Conservation (phyloP, 78 protist genomes). For the Dictyostelium capitatum region DNA sequence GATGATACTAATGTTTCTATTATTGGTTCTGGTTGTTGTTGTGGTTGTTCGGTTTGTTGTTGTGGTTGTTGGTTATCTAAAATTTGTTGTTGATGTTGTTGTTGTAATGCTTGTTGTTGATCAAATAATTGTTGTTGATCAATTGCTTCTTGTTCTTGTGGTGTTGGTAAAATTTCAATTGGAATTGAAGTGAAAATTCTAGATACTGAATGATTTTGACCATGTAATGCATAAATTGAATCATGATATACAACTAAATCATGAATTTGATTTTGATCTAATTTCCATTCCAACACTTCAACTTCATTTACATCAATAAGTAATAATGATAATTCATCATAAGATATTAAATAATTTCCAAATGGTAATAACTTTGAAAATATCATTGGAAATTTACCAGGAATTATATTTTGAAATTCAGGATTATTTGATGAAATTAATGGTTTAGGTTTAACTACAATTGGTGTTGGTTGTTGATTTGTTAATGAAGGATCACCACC, state of each 20-base stretch:
- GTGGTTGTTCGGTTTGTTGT: neutral
- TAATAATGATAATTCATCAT: conserved; percentile 49
- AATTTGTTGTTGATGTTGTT: neutral
- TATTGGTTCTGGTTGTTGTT: neutral
- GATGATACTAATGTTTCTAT: neutral
- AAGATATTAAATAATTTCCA: conserved; percentile 51
- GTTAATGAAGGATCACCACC: neutral
- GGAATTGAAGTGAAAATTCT: conserved; percentile 54
- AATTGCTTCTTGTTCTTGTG: neutral
- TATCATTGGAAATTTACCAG: neutral
- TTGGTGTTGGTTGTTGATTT: neutral
- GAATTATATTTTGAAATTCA: neutral
- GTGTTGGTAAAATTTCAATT: conserved; percentile 20
- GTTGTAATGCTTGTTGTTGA: conserved; percentile 19
- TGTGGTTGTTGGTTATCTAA: neutral
- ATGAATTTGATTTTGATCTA: conserved; percentile 27
- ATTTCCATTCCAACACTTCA: conserved; percentile 67
- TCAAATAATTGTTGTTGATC: neutral
- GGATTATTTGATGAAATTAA: neutral
- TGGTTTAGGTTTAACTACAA: conserved; percentile 9
- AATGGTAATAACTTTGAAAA: conserved; percentile 60
- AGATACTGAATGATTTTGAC: conserved; percentile 44
- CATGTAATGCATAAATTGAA: conserved; percentile 66
- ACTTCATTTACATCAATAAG: conserved; percentile 57
- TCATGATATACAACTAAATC: conserved; percentile 39